These are phyloP conservation scores for Ogataea chonburiensis DNA, from an alignment of 805 yeast species.

Conservation along the genomic window DNA sequence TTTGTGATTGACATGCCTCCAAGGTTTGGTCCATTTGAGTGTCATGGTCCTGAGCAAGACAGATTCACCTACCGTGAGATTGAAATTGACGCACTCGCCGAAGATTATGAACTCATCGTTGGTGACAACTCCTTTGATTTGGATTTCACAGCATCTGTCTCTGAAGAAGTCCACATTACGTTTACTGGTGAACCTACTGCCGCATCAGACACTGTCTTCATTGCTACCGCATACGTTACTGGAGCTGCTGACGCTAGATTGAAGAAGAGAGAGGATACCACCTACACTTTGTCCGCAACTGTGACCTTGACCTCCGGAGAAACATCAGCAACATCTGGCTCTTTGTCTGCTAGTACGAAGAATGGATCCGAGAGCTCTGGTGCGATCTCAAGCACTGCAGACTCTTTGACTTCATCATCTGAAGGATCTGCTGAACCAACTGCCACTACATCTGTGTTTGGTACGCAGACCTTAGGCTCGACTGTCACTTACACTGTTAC, in stretches of 20 bases:
- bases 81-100: background rate
- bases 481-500: conserved; percentile 1
- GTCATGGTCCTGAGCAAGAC: background rate
- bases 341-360: background rate
- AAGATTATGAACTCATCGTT: background rate
- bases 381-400: background rate
- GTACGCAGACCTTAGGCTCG: background rate
- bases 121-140: background rate
- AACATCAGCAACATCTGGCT: background rate
- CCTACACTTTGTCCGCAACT: conserved; percentile 7
- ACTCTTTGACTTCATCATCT: background rate
- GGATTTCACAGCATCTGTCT: conserved; percentile 2
- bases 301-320: conserved; percentile 7
- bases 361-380: too few species aligned
- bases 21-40: conserved; percentile 2
- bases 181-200: conserved; percentile 1
- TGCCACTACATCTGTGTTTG: background rate
- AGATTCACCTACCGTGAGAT: background rate
- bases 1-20: conserved; percentile 1
- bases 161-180: conserved; percentile 1
- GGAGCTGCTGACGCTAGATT: background rate
- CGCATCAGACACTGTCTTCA: background rate
- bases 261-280: conserved; percentile 6
- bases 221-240: conserved; percentile 2
- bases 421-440: background rate